Base-by-base conservation (phyloP, 2,329 filamentous ascomycete genomes). In the Trichoderma simmonsii region DNA sequence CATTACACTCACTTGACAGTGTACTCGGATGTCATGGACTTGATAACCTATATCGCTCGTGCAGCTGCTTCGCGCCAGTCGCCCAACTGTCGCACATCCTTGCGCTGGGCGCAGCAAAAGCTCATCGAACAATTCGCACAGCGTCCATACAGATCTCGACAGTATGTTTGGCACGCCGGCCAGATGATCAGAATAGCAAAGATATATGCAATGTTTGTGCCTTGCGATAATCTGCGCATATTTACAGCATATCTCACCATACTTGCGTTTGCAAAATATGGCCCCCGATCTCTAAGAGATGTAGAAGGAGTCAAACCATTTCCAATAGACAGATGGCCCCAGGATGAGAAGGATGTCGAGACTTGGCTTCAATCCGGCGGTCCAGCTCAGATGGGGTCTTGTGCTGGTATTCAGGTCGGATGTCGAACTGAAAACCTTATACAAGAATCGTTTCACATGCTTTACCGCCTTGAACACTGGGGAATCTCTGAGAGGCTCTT, bases 171-270 rank as follows among this genome's bases (percentile, higher is more conserved):
- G 75, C 79, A 79, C 63, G 78, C 79, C 1, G 78, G 77, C 0
- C 78, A 80, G 32, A 80, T 80, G 18, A 73, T 78, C 6, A 76
- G 76, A 11, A 74, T 77, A 3, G 77, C 79, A 43, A 77, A 77
- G 60, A 77, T 79, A 36, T 78, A 78, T 57, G 61, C 78, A 1
- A 77, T 78, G 15, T 78, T 78, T 15, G 75, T 78, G 1, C 79
- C 79, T 1, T 79, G 78, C 59, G 78, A 80, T 59, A 77, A 79
- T 34, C 75, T 80, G 74, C 77, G 78, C 6, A 43, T 80, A 2
- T 80, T 80, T 67, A 79, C 79, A 75, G 78, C 77, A 64, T 80
- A 78, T 62, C 76, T 77, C 11, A 77, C 78, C 59, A 74, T 80
- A 12, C 70, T 80, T 30, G 75, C 78, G 1, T 80, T 72, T 39